Percentiles rank a stretch among this genome's conserved stretches.
Conservation (phyloP, 1,284 basidiomycete species). For the Cutaneotrichosporon arboriforme region DNA sequence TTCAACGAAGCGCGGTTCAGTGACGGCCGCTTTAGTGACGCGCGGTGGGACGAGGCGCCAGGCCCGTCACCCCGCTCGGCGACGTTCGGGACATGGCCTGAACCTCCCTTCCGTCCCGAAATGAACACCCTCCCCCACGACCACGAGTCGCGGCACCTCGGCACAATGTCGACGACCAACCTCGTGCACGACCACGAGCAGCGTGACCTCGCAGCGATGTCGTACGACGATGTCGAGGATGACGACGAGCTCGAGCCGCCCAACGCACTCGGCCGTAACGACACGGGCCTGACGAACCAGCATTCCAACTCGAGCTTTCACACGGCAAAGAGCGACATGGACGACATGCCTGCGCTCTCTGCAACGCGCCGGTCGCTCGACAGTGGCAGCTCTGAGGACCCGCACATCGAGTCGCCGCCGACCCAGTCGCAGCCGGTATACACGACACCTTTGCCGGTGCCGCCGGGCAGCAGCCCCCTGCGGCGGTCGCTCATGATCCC, state of each 20-base stretch:
- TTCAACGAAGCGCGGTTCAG: not conserved
- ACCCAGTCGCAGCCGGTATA: slow-evolving; percentile 7
- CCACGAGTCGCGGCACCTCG: not conserved
- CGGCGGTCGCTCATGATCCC: slow-evolving; percentile 5
- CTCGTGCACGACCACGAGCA: slow-evolving; percentile 4
- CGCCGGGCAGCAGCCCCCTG: not conserved
- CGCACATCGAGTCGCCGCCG: slow-evolving; percentile 8
- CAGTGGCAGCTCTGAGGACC: slow-evolving; percentile 2
- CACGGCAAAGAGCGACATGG: slow-evolving; percentile 3
- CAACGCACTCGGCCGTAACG: not conserved
- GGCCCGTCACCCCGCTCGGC: not conserved
- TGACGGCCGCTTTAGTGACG: not conserved
- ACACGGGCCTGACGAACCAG: not conserved
- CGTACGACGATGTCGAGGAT: not conserved
- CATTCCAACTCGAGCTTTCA: slow-evolving; percentile 4
- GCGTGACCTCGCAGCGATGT: slow-evolving; percentile 2
- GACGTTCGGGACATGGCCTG: not conserved
- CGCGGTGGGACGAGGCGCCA: not conserved
- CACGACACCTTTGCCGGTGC: slow-evolving; percentile 3
- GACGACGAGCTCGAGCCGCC: slow-evolving; percentile 8
- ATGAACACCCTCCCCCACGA: not conserved
- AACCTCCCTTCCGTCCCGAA: not conserved
- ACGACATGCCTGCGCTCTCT: slow-evolving; percentile 4
- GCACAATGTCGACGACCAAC: not conserved
- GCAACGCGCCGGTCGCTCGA: slow-evolving; percentile 1